Percentiles rank a stretch among this genome's conserved stretches.
Evolutionary conservation across 768 basidiomycete species (phyloP).

Genomic region (Amanita molliuscula): DNA sequence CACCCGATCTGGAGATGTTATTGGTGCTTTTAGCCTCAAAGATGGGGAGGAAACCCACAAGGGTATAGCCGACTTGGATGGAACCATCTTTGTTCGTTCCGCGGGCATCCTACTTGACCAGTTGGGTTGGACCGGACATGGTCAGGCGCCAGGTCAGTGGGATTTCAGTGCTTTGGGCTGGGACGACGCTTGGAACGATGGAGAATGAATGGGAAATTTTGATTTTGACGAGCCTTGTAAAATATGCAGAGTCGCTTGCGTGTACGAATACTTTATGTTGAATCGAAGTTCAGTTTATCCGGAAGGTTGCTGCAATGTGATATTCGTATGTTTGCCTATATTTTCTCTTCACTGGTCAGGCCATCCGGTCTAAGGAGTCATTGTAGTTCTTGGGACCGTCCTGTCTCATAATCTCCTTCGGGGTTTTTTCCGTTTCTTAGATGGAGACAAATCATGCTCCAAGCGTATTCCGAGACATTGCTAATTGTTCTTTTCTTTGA

Average conservation of each 20-base stretch:
- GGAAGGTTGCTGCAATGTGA: no score
- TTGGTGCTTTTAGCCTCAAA: constrained; percentile 28
- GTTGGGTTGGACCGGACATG: constrained; percentile 45
- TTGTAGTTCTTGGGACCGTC: no score
- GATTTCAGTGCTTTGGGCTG: constrained; percentile 49
- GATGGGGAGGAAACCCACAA: constrained; percentile 34
- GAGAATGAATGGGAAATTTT: constrained; percentile 12
- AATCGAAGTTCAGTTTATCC: no score
- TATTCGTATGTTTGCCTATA: no score
- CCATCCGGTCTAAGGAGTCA: no score
- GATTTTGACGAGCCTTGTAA: neutral
- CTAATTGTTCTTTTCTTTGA: no score
- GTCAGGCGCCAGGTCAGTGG: constrained; percentile 36
- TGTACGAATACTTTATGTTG: no score
- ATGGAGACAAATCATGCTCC: no score
- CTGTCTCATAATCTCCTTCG: no score
- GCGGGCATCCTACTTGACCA: constrained; percentile 47
- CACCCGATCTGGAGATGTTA: constrained; percentile 25
- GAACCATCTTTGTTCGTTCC: constrained; percentile 45
- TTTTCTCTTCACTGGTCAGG: no score
- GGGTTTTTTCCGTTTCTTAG: no score
- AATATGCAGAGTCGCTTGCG: neutral
- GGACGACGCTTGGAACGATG: constrained; percentile 45
- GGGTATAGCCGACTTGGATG: constrained; percentile 36
- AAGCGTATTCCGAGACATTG: no score